Conservation (phyloP, 2,329 filamentous ascomycete species). For the Anthostomella pinea region DNA sequence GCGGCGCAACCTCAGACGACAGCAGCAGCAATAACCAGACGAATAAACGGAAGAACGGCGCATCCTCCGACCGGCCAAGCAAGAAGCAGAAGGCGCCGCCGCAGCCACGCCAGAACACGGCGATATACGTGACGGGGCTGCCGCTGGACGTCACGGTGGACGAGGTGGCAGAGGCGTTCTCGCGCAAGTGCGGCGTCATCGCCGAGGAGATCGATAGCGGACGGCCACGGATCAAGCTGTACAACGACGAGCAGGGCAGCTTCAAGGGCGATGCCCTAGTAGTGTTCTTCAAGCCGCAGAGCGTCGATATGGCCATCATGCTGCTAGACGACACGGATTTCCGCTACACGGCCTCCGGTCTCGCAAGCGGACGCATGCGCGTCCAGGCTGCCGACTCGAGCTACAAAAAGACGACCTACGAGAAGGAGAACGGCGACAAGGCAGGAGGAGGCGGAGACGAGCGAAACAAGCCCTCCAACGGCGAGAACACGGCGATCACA, state of each 20-base stretch:
- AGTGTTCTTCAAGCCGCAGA: slow-evolving; percentile 93
- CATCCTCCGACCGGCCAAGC: slow-evolving; percentile 38
- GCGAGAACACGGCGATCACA: slow-evolving; percentile 6
- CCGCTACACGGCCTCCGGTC: slow-evolving; percentile 56
- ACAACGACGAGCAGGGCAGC: slow-evolving; percentile 72
- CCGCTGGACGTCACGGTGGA: slow-evolving; percentile 74
- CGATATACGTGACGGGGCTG: slow-evolving; percentile 87
- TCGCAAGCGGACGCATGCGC: slow-evolving; percentile 63
- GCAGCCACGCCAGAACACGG: slow-evolving; percentile 70
- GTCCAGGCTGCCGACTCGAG: slow-evolving; percentile 84
- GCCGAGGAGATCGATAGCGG: slow-evolving; percentile 91
- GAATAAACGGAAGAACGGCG: slow-evolving; percentile 41
- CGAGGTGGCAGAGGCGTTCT: slow-evolving; percentile 83
- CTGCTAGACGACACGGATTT: slow-evolving; percentile 82
- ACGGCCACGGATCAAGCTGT: slow-evolving; percentile 87
- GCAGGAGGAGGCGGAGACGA: slow-evolving; percentile 9
- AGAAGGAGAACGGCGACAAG: slow-evolving; percentile 33
- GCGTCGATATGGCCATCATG: slow-evolving; percentile 81
- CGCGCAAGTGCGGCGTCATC: slow-evolving; percentile 80
- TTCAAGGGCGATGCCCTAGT: slow-evolving; percentile 94
- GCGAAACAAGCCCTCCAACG: slow-evolving; percentile 13
- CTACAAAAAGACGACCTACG: slow-evolving; percentile 84
- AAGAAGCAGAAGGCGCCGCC: slow-evolving; percentile 49
- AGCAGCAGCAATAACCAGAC: slow-evolving; percentile 25
- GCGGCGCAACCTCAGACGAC: slow-evolving; percentile 36